A percentile compares a stretch with the other conserved stretches of the same genome.
These are phyloP conservation scores for Ustilago cynodontis DNA, from an alignment of 1,284 basidiomycete species.

Conservation along the genomic window DNA sequence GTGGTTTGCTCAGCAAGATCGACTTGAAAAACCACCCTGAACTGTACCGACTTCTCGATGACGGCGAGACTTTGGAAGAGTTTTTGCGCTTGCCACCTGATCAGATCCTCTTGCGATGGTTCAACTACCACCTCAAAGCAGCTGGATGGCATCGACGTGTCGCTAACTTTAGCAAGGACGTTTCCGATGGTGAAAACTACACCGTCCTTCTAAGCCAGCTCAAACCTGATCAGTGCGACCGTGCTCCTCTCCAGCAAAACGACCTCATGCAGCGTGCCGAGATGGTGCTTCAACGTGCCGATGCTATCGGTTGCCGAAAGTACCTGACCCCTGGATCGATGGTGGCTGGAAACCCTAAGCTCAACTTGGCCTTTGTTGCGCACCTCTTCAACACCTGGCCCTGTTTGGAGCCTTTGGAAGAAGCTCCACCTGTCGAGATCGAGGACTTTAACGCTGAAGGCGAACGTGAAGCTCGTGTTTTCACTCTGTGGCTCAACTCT, in stretches of 20 bases:
- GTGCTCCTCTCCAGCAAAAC: slow-evolving; percentile 85
- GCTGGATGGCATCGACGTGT: slow-evolving; percentile 83
- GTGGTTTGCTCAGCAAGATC: slow-evolving; percentile 91
- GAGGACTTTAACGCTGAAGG: slow-evolving; percentile 99
- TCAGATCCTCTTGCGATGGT: slow-evolving; percentile 96
- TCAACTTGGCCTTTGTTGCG: slow-evolving; percentile 98
- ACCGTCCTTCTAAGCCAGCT: slow-evolving; percentile 94
- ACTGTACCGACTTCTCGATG: slow-evolving; percentile 92
- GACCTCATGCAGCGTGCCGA: slow-evolving; percentile 88
- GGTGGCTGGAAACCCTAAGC: slow-evolving; percentile 93
- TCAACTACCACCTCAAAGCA: slow-evolving; percentile 97
- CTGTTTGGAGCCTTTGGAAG: slow-evolving; percentile 80
- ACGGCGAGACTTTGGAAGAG: slow-evolving; percentile 96
- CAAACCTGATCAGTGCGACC: slow-evolving; percentile 87
- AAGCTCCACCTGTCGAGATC: slow-evolving; percentile 79
- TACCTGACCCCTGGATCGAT: slow-evolving; percentile 93
- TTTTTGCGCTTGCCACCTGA: slow-evolving; percentile 92
- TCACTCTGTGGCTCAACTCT: slow-evolving; percentile 97
- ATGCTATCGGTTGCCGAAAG: slow-evolving; percentile 91
- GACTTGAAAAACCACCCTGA: slow-evolving; percentile 99
- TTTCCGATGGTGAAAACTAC: slow-evolving; percentile 96
- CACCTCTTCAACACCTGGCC: slow-evolving; percentile 99
- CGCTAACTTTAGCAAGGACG: slow-evolving; percentile 96
- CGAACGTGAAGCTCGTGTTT: slow-evolving; percentile 95
- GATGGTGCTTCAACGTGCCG: slow-evolving; percentile 91